Evolutionary conservation across 192 early-diverging fungal genomes (phyloP).

Genomic region (Irineochytrium annulatum): DNA sequence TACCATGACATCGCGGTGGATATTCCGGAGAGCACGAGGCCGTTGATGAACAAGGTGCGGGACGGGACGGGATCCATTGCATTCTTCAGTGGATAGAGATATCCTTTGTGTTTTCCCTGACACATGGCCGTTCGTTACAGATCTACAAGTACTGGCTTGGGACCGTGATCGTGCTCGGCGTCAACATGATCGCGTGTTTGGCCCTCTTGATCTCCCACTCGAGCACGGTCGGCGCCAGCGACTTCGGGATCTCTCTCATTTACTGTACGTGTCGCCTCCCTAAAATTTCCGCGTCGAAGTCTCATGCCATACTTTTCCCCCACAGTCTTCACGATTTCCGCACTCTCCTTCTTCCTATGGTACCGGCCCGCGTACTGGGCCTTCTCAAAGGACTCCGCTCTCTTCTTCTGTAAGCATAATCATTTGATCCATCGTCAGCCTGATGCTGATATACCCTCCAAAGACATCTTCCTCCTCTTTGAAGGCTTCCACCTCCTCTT

Average conservation of each 20-base stretch:
- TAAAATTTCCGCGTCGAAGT: background rate
- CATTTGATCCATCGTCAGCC: background rate
- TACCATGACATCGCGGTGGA: slow-evolving; percentile 68
- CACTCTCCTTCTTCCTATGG: slow-evolving; percentile 78
- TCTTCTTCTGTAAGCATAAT: slow-evolving; percentile 63
- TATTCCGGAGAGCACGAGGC: slow-evolving; percentile 5
- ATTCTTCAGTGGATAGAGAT: background rate
- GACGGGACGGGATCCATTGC: too few species aligned
- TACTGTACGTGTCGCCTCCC: background rate
- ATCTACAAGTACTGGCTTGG: slow-evolving; percentile 73
- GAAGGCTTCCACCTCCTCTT: slow-evolving; percentile 80
- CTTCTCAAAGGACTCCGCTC: slow-evolving; percentile 78
- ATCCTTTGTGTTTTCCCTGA: background rate
- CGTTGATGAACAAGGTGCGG: slow-evolving; percentile 6
- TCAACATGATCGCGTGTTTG: slow-evolving; percentile 79
- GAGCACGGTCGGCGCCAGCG: slow-evolving; percentile 60
- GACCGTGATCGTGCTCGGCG: slow-evolving; percentile 61
- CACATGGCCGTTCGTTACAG: slow-evolving; percentile 21
- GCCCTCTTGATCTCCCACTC: slow-evolving; percentile 66
- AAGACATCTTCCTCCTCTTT: slow-evolving; percentile 79
- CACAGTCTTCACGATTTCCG: slow-evolving; percentile 67
- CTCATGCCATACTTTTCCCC: background rate
- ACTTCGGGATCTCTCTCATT: slow-evolving; percentile 54
- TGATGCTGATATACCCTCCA: background rate
- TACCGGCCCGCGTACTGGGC: slow-evolving; percentile 86